These are phyloP conservation scores for Ustilago tritici DNA, from an alignment of 1,284 basidiomycete genomes.

Conservation along the genomic window DNA sequence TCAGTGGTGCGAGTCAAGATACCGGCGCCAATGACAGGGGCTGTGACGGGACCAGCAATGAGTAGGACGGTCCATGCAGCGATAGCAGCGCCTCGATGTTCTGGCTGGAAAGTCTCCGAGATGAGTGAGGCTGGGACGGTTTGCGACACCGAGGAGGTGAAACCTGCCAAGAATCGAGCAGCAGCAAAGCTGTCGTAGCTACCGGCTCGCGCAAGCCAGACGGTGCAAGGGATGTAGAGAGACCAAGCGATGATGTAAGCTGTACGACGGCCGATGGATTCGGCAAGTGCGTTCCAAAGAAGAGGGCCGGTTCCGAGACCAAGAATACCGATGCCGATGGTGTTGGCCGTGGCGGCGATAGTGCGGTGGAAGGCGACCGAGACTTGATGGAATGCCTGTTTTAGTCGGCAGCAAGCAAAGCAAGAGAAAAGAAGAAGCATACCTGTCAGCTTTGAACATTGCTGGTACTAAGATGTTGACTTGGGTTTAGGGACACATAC, in stretches of 20 bases:
- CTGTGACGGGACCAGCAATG: conserved; percentile 64
- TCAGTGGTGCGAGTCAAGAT: conserved; percentile 56
- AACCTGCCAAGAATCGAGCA: conserved; percentile 55
- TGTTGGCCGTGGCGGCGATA: conserved; percentile 66
- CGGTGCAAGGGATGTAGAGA: conserved; percentile 67
- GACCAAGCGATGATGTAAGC: conserved; percentile 69
- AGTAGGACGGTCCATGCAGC: conserved; percentile 61
- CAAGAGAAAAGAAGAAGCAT: background rate
- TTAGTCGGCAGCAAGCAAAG: background rate
- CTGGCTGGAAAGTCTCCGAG: conserved; percentile 52
- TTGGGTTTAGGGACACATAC: conserved; percentile 19
- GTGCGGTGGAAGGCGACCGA: conserved; percentile 54
- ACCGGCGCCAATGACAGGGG: conserved; percentile 67
- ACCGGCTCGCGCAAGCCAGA: conserved; percentile 66
- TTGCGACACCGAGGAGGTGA: conserved; percentile 37
- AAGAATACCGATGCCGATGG: conserved; percentile 70
- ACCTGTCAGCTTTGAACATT: background rate
- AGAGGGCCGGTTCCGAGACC: conserved; percentile 70
- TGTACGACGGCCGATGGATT: conserved; percentile 67
- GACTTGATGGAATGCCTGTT: conserved; percentile 51
- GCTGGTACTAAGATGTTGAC: background rate
- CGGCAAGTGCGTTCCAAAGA: conserved; percentile 57
- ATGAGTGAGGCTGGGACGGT: conserved; percentile 51
- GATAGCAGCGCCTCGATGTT: conserved; percentile 69
- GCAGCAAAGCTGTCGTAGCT: conserved; percentile 51